Conservation (phyloP, 148 eudicot genomes). For the Fagopyrum homotropicum region DNA sequence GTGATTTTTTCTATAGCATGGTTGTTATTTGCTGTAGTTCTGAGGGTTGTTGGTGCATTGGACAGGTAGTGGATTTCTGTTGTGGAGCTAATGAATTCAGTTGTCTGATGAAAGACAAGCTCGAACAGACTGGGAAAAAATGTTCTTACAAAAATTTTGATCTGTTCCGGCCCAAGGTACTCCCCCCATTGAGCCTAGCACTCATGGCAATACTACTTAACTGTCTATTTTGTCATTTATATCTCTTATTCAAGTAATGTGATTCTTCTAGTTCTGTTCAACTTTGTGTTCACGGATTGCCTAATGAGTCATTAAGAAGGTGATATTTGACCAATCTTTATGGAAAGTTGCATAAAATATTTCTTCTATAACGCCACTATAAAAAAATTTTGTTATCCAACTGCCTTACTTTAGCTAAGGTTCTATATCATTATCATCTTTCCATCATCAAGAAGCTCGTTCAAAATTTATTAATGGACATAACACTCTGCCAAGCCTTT, state of each 20-base stretch:
- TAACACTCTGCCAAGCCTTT: neutral
- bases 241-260: neutral
- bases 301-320: too few species aligned
- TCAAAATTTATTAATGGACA: neutral
- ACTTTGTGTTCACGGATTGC: too few species aligned
- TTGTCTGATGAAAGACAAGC: conserved; percentile 63
- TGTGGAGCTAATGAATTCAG: conserved; percentile 97
- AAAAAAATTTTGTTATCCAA: neutral
- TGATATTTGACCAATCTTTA: too few species aligned
- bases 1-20: neutral
- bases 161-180: conserved; percentile 71
- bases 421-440: neutral
- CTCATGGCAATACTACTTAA: too few species aligned
- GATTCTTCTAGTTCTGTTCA: neutral
- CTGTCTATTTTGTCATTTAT: neutral
- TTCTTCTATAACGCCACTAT: too few species aligned
- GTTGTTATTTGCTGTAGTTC: neutral
- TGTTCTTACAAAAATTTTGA: conserved; percentile 75
- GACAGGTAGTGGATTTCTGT: conserved; percentile 91
- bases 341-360: too few species aligned
- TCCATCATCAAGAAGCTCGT: neutral
- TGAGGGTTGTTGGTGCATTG: conserved; percentile 19
- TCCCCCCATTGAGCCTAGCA: neutral
- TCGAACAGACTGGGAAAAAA: conserved; percentile 63
- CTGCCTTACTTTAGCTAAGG: neutral